Base-by-base conservation (phyloP, 495 filamentous ascomycete species). In the Hypomontagnella monticulosa region DNA sequence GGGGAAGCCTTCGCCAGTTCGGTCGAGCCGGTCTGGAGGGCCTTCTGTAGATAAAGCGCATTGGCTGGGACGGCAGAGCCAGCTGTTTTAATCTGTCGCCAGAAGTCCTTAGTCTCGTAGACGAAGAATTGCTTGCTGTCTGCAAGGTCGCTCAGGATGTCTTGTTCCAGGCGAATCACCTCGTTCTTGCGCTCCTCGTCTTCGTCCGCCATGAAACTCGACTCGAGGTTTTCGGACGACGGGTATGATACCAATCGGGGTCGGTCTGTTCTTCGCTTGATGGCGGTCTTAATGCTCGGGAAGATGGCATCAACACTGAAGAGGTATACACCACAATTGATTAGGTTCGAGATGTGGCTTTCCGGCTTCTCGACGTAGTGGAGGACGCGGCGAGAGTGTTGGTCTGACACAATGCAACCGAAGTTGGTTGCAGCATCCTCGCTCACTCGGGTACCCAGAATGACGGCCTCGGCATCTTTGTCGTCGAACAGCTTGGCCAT, bases 331-430 rank as follows among this genome's bases (percentile, higher is more conserved):
- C 95, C 95, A 77, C 95, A 98, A 84, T 99, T 99, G 85, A 99
- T 99, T 48, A 99, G 84, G 77, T 98, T 97, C 57, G 91, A 96
- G 77, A 99, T 98, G 79, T 97, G 91, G 46, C 91, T 95, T 77
- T 99, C 95, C 60, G 95, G 95, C 83, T 98, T 98, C 85, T 99
- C 95, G 76, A 99, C 95, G 79, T 99, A 99, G 82, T 99, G 95
- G 43, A 97, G 88, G 46, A 99, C 95, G 48, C 93, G 92, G 76
- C 93, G 93, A 71, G 92, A 97, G 79, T 97, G 92, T 10, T 92
- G 83, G 73, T 99, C 96, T 42, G 91, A 93, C 19, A 99, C 95
- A 64, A 99, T 96, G 83, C 95, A 99, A 48, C 95, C 95, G 70
- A 98, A 99, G 81, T 97, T 98, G 62, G 85, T 89, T 11, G 95